Base-by-base conservation (phyloP, 1,139 yeast species). In the Kodamaea sp. region DNA sequence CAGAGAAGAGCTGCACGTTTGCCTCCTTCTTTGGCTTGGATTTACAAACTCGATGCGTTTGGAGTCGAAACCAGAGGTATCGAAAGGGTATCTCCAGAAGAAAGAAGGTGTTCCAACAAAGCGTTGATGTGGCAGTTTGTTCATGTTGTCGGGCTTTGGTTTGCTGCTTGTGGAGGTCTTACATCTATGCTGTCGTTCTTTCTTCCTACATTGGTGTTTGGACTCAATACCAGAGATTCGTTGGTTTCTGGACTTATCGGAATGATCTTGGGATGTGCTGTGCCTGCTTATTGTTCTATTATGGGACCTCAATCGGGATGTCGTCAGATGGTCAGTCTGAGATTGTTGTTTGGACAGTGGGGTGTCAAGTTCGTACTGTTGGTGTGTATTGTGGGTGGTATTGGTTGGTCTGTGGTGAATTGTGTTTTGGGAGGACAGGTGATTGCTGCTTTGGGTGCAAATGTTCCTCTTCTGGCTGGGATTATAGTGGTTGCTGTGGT, bases 251-350 rank as follows among this genome's bases (percentile, higher is more conserved):
- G 70, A 0, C 38, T 66, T 11, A 40, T 62, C 2, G 55, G 61
- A 0, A 50, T 57, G 53, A 46, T 53, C 27, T 32, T 66, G n/a
- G 71, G 72, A 4, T 63, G 70, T 37, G 42, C 59, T 15, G 63
- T 65, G 4, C 67, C 71, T 0, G 71, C 70, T 3, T 66, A 64
- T 40, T 61, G 67, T 33, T 56, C 71, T 3, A 54, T 59, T 5
- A 61, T 64, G 70, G 72, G 72, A 1, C 64, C 70, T 8, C 50
- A 55, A 35, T 64, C 70, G 1, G 73, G 73, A 1, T 64, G 70
- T 37, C 53, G 73, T 30, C 73, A 66, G 42, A 64, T 66, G 57
- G 70, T 65, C 1, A 57, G 65, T 29, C 70, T 71, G 7, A 47
- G 69, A 33, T 62, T 63, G 37, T 50, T 66, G 13, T 66, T 66